These are phyloP conservation scores for Phylloporus scabripes DNA, from an alignment of 768 basidiomycete genomes.

Conservation along the genomic window DNA sequence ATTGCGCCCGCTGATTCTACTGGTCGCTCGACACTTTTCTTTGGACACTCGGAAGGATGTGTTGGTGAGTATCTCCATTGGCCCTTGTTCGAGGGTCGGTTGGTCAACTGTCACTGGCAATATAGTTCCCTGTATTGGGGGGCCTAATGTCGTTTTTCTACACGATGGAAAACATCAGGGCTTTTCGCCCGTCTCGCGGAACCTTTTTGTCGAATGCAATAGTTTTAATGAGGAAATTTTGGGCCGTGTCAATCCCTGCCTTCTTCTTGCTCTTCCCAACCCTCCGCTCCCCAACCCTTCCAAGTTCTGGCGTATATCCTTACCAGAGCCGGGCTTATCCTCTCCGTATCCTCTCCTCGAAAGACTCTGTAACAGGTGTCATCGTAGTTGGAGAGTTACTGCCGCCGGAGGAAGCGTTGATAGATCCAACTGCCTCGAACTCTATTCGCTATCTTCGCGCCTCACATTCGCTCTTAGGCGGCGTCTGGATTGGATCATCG, in stretches of 20 bases:
- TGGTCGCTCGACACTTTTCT: slow-evolving; percentile 12
- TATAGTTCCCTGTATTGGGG: slow-evolving; percentile 25
- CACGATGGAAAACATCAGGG: slow-evolving; percentile 3
- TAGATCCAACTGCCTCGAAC: slow-evolving; percentile 33
- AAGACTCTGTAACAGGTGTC: slow-evolving; percentile 69
- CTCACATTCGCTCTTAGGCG: slow-evolving; percentile 60
- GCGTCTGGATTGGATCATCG: slow-evolving; percentile 67
- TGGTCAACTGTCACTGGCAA: neutral
- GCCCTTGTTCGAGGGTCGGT: neutral
- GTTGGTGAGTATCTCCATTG: slow-evolving; percentile 13
- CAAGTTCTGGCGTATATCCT: slow-evolving; percentile 45
- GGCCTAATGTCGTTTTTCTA: slow-evolving; percentile 12
- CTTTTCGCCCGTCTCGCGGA: neutral
- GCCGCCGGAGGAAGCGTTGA: slow-evolving; percentile 31
- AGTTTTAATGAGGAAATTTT: slow-evolving; percentile 3
- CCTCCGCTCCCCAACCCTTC: slow-evolving; percentile 53
- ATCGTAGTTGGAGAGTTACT: slow-evolving; percentile 76
- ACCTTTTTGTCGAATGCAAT: neutral
- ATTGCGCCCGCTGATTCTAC: slow-evolving; percentile 18
- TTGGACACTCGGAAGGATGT: slow-evolving; percentile 17
- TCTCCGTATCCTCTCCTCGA: slow-evolving; percentile 62
- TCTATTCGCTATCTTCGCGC: slow-evolving; percentile 58
- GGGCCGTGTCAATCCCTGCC: slow-evolving; percentile 18
- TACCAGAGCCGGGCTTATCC: slow-evolving; percentile 50
- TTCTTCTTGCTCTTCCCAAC: slow-evolving; percentile 36